These are phyloP conservation scores for Kodamaea sagamina DNA, from an alignment of 805 yeast genomes.

Conservation along the genomic window DNA sequence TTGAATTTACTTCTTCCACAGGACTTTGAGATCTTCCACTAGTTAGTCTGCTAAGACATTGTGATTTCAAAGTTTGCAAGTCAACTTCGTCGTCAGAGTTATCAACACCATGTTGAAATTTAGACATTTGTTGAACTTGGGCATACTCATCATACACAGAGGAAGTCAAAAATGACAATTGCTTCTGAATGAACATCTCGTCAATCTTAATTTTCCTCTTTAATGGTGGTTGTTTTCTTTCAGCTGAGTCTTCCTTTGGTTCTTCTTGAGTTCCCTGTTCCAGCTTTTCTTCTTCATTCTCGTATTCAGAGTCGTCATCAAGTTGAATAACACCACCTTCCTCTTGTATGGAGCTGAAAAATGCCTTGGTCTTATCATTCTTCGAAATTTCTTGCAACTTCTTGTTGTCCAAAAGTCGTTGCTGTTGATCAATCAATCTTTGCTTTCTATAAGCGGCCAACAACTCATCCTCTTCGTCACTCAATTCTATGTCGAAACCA, in stretches of 20 bases:
- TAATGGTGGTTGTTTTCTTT: conserved; percentile 26
- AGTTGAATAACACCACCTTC: conserved; percentile 31
- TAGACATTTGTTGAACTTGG: conserved; percentile 31
- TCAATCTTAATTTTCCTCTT: conserved; percentile 44
- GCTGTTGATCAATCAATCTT: conserved; percentile 47
- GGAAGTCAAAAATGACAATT: conserved; percentile 52
- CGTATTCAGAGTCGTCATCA: conserved; percentile 29
- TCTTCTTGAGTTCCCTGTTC: conserved; percentile 14
- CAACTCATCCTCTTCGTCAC: conserved; percentile 74
- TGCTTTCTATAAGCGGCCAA: conserved; percentile 48
- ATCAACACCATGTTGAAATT: conserved; percentile 36
- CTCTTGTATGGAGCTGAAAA: conserved; percentile 63
- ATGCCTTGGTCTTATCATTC: conserved; percentile 62
- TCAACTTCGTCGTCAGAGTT: conserved; percentile 45
- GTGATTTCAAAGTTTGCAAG: conserved; percentile 46
- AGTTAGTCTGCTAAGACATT: conserved; percentile 36
- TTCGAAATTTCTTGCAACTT: conserved; percentile 46
- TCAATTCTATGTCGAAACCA: conserved; percentile 61
- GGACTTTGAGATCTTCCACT: conserved; percentile 27
- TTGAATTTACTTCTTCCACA: conserved; percentile 14
- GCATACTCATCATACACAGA: conserved; percentile 36
- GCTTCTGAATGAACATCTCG: conserved; percentile 56
- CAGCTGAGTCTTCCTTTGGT: conserved; percentile 19
- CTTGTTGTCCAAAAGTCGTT: conserved; percentile 49
- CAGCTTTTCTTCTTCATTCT: conserved; percentile 22